These are phyloP conservation scores for Naganishia vaughanmartiniae DNA, from an alignment of 768 basidiomycete species.

Conservation along the genomic window DNA sequence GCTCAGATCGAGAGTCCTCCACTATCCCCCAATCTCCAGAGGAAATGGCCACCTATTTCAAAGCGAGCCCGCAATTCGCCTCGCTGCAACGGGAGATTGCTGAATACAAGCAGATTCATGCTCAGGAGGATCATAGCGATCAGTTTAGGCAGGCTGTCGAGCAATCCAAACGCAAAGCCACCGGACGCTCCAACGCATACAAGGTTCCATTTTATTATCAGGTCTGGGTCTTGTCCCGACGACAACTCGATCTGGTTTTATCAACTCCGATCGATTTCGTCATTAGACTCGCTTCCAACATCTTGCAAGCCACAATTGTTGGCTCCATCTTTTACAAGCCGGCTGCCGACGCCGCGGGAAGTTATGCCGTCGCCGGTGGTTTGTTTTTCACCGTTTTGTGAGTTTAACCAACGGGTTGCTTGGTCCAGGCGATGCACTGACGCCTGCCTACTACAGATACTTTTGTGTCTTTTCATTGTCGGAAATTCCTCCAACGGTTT, in stretches of 20 bases:
- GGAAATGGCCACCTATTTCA: constrained; percentile 65
- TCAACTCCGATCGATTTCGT: constrained; percentile 6
- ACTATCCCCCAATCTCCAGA: constrained; percentile 69
- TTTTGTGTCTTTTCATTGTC: constrained; percentile 54
- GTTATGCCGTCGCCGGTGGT: constrained; percentile 23
- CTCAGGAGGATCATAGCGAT: constrained; percentile 52
- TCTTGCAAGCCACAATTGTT: constrained; percentile 13
- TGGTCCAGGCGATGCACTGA: no score
- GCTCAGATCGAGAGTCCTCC: constrained; percentile 59
- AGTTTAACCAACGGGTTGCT: no score
- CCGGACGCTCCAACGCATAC: constrained; percentile 27
- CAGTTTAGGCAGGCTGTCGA: constrained; percentile 50
- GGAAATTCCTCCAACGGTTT: constrained; percentile 61
- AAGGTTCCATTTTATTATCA: constrained; percentile 4
- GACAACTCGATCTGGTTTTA: constrained; percentile 10
- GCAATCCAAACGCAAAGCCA: constrained; percentile 4
- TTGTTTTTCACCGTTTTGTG: constrained; percentile 26
- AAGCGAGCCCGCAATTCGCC: constrained; percentile 56
- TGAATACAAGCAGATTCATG: constrained; percentile 55
- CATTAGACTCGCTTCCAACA: constrained; percentile 14
- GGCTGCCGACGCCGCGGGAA: constrained; percentile 9
- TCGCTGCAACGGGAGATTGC: constrained; percentile 52
- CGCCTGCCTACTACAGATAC: constrained; percentile 28
- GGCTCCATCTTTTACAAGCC: constrained; percentile 23
- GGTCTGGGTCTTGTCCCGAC: background rate